These are phyloP conservation scores for Hsuehochloa calcarea DNA, from an alignment of 176 grass and related monocot genomes.

Conservation along the genomic window DNA sequence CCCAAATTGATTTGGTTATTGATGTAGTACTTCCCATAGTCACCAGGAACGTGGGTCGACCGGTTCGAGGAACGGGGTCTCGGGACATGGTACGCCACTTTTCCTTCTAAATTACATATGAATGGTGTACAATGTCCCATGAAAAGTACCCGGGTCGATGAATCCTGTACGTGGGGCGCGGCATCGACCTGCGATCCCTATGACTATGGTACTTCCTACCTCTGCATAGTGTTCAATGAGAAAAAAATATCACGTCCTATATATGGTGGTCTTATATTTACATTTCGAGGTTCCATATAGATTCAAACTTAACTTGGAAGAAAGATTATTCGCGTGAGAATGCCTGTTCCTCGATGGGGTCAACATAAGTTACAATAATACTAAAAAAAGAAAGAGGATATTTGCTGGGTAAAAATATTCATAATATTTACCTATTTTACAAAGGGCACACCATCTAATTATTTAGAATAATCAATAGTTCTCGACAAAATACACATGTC, in stretches of 20 bases:
- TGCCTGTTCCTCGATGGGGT: neutral
- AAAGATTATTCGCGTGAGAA: neutral
- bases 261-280: neutral
- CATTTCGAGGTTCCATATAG: constrained; percentile 4
- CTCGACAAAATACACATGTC: neutral
- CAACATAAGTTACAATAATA: neutral
- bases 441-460: neutral
- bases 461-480: constrained; percentile 15
- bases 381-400: neutral
- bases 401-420: neutral
- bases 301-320: neutral
- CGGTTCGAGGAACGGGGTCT: too few species aligned
- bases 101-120: too few species aligned
- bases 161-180: too few species aligned
- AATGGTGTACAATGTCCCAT: too few species aligned
- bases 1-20: neutral
- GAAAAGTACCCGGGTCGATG: too few species aligned
- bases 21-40: neutral
- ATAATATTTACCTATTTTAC: neutral
- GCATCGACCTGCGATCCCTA: too few species aligned
- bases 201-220: neutral
- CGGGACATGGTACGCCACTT: too few species aligned
- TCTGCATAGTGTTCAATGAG: neutral
- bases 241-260: neutral
- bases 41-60: too few species aligned